Evolutionary conservation across 805 yeast genomes (phyloP).

Genomic region (Kodamaea lidongshanica): DNA sequence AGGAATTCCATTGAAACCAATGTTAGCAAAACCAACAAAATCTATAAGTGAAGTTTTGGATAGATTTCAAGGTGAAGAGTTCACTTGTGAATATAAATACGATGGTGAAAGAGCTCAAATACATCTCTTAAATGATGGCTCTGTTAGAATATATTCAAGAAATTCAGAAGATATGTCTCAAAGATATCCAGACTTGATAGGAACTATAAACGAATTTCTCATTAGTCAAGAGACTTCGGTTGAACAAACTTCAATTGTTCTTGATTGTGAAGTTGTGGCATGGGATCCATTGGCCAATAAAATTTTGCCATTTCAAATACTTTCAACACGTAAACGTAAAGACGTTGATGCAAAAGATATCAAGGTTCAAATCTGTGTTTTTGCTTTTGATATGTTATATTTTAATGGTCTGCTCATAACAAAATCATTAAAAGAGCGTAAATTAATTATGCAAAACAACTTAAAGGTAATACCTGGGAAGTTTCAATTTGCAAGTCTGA

Average conservation of each 20-base stretch:
- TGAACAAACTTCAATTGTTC: slow-evolving; percentile 54
- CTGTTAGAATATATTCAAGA: slow-evolving; percentile 77
- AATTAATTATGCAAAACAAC: slow-evolving; percentile 51
- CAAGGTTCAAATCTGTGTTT: slow-evolving; percentile 84
- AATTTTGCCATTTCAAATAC: slow-evolving; percentile 87
- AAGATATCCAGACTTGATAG: slow-evolving; percentile 84
- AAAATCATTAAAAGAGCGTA: slow-evolving; percentile 62
- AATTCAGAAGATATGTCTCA: slow-evolving; percentile 97
- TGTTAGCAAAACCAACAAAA: slow-evolving; percentile 97
- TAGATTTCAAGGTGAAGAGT: slow-evolving; percentile 74
- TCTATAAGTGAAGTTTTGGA: slow-evolving; percentile 88
- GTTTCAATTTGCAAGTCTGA: slow-evolving; percentile 70
- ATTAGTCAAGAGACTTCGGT: slow-evolving; percentile 22
- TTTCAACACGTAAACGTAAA: slow-evolving; percentile 90
- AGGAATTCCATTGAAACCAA: slow-evolving; percentile 93
- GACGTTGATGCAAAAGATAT: slow-evolving; percentile 84
- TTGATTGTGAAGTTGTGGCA: slow-evolving; percentile 97
- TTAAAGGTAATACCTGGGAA: slow-evolving; percentile 65
- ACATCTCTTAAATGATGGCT: slow-evolving; percentile 62
- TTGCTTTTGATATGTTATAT: slow-evolving; percentile 82
- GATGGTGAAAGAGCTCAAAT: slow-evolving; percentile 98
- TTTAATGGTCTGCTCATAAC: slow-evolving; percentile 66
- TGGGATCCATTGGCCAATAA: slow-evolving; percentile 78
- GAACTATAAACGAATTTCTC: slow-evolving; percentile 58
- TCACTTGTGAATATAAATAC: slow-evolving; percentile 94